Conservation (phyloP, 2,329 filamentous ascomycete species). For the Aquanectria penicillioides region DNA sequence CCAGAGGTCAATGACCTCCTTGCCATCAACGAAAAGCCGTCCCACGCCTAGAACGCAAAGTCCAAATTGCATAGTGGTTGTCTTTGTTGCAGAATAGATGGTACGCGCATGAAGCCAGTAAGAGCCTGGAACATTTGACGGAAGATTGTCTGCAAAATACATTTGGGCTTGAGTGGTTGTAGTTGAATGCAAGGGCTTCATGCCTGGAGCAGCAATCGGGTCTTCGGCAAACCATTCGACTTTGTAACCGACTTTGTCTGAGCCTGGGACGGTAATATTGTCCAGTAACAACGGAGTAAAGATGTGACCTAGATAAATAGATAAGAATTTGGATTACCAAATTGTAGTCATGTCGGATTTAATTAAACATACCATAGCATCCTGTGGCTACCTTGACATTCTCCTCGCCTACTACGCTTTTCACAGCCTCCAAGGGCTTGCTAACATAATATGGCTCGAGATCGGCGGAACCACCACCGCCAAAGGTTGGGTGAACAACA, state of each 20-base stretch:
- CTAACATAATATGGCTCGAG: conserved; percentile 43
- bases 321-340: background rate
- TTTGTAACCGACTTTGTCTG: background rate
- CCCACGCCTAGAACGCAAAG: conserved; percentile 35
- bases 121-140: background rate
- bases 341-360: background rate
- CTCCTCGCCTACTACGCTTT: conserved; percentile 24
- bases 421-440: conserved; percentile 42
- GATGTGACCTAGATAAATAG: background rate
- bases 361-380: conserved; percentile 2
- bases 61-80: background rate
- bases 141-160: conserved; percentile 11
- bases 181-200: background rate
- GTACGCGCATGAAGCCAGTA: background rate
- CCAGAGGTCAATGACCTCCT: conserved; percentile 42
- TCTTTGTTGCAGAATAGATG: background rate
- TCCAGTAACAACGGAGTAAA: background rate
- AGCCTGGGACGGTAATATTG: background rate
- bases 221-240: conserved; percentile 3
- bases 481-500: conserved; percentile 36
- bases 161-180: conserved; percentile 7
- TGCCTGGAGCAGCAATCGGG: background rate
- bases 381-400: conserved; percentile 14
- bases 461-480: conserved; percentile 44
- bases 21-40: conserved; percentile 44